Percentiles rank a stretch among this genome's conserved stretches.
phyloP scores from a whole-genome alignment of 2,329 filamentous ascomycete species.

The Paecilomyces sp. region DNA sequence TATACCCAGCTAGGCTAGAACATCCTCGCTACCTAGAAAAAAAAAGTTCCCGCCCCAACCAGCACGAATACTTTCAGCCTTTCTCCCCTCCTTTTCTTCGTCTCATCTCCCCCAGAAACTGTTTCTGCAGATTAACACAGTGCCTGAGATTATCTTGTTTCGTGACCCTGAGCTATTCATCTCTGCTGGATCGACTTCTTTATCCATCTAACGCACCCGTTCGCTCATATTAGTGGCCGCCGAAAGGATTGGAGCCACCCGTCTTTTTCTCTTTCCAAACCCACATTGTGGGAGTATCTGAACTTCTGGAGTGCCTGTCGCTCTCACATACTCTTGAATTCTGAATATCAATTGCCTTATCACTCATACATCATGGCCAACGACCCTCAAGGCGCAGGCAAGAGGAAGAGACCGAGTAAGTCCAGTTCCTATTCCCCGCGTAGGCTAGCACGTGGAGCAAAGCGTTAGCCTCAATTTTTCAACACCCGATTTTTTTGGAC shows the following conservation, averaged over 20 bases:
- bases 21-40: neutral
- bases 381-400: conserved; percentile 22
- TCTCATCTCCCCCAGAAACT: neutral
- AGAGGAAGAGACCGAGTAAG: conserved; percentile 34
- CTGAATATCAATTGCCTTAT: neutral
- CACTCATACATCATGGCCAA: conserved; percentile 24
- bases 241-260: neutral
- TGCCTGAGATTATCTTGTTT: neutral
- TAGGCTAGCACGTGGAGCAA: neutral
- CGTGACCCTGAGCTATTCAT: neutral
- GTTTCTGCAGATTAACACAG: neutral
- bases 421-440: conserved; percentile 6
- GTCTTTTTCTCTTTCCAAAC: neutral
- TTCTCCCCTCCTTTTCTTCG: neutral
- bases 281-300: neutral
- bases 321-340: neutral
- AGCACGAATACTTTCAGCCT: neutral
- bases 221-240: neutral
- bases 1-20: neutral
- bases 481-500: conserved; percentile 2
- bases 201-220: neutral
- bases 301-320: neutral
- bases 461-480: conserved; percentile 1
- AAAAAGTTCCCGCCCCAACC: neutral
- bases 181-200: neutral